These are phyloP conservation scores for Chlorencoelia australis DNA, from an alignment of 2,329 filamentous ascomycete species.

Conservation along the genomic window DNA sequence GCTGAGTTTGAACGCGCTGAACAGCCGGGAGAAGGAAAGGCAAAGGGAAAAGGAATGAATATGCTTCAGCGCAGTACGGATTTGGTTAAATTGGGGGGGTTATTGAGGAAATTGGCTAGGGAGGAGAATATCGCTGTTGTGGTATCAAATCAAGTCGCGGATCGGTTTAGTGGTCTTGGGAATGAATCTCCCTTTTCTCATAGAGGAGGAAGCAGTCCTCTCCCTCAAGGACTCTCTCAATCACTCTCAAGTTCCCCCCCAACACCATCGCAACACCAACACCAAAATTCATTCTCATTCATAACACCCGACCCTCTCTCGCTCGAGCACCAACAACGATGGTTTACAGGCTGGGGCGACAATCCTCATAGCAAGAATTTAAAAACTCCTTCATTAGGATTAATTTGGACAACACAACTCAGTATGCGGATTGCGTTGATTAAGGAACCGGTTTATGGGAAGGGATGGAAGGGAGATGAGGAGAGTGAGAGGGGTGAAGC, in stretches of 20 bases:
- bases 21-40: constrained; percentile 32
- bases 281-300: constrained; percentile 6
- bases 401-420: constrained; percentile 88
- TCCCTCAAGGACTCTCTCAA: constrained; percentile 16
- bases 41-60: constrained; percentile 32
- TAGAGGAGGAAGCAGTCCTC: constrained; percentile 20
- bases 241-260: constrained; percentile 17
- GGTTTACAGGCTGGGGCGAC: constrained; percentile 94
- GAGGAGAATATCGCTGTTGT: constrained; percentile 72
- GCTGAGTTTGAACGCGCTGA: constrained; percentile 68
- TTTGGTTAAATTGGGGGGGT: constrained; percentile 64
- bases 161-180: constrained; percentile 51
- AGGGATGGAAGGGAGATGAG: constrained; percentile 25
- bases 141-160: constrained; percentile 89
- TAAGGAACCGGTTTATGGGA: constrained; percentile 49
- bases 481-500: constrained; percentile 35
- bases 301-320: constrained; percentile 47
- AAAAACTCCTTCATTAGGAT: constrained; percentile 79
- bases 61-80: constrained; percentile 70
- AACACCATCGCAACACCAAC: background rate
- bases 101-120: constrained; percentile 67
- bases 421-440: constrained; percentile 72
- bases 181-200: constrained; percentile 8
- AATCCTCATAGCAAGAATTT: constrained; percentile 39
- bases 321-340: constrained; percentile 83